Percentiles rank a stretch among this genome's conserved stretches.
phyloP scores from a whole-genome alignment of 805 yeast genomes.

The Sungouiella thailandica region DNA sequence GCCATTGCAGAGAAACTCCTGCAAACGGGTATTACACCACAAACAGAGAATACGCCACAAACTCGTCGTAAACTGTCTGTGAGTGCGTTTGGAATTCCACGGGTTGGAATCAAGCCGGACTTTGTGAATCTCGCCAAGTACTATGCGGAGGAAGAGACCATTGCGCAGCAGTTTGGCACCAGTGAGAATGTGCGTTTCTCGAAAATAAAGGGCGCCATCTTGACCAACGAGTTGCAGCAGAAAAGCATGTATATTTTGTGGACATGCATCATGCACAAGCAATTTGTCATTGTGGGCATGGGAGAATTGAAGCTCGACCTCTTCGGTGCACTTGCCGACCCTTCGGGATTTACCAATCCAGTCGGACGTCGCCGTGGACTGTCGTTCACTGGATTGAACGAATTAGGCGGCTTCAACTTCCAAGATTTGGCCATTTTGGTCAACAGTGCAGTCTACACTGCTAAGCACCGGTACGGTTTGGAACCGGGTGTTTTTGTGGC shows the following conservation, averaged over 20 bases:
- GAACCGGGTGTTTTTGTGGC: slow-evolving; percentile 19
- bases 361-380: slow-evolving; percentile 25
- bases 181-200: slow-evolving; percentile 12
- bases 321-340: slow-evolving; percentile 14
- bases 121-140: slow-evolving; percentile 1
- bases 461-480: slow-evolving; percentile 13
- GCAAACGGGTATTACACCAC: not conserved
- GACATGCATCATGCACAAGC: slow-evolving; percentile 17
- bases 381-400: slow-evolving; percentile 35
- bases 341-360: slow-evolving; percentile 11
- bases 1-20: slow-evolving; percentile 15
- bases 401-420: slow-evolving; percentile 37
- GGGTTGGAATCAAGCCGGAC: slow-evolving; percentile 30
- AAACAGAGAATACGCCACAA: slow-evolving; percentile 1
- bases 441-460: slow-evolving; percentile 24
- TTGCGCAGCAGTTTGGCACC: slow-evolving; percentile 4
- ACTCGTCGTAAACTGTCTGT: slow-evolving; percentile 27
- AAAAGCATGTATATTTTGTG: slow-evolving; percentile 32
- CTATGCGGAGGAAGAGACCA: slow-evolving; percentile 3
- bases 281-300: slow-evolving; percentile 25
- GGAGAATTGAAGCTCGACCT: slow-evolving; percentile 32
- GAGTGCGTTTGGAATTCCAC: slow-evolving; percentile 20
- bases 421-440: slow-evolving; percentile 35
- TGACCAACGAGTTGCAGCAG: slow-evolving; percentile 35
- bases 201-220: slow-evolving; percentile 32